These are phyloP conservation scores for Hypericum androsaemum DNA, from an alignment of 345 rosid species.

Conservation along the genomic window DNA sequence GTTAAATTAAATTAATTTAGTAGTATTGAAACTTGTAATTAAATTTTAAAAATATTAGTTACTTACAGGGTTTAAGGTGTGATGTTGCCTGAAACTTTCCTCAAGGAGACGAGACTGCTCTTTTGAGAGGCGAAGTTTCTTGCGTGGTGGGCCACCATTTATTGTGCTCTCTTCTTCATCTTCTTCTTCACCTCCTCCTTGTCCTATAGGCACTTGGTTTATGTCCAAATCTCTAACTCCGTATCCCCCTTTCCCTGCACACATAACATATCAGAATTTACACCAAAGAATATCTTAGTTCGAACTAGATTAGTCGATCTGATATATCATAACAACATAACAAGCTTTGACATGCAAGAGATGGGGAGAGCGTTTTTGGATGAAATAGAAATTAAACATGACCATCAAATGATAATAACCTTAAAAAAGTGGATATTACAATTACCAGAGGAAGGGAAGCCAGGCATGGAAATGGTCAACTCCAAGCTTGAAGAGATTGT, in stretches of 20 bases:
- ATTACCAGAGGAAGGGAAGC: slow-evolving; percentile 57
- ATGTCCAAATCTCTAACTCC: slow-evolving; percentile 56
- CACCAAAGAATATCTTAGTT: too few relatives aligned
- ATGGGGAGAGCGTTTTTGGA: too few relatives aligned
- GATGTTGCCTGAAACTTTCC: slow-evolving; percentile 87
- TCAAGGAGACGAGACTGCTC: slow-evolving; percentile 94
- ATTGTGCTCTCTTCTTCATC: slow-evolving; percentile 38
- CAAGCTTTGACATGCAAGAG: too few relatives aligned
- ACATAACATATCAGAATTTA: not conserved
- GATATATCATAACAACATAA: too few relatives aligned
- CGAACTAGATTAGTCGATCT: too few relatives aligned
- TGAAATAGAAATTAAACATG: too few relatives aligned
- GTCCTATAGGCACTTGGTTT: slow-evolving; percentile 46
- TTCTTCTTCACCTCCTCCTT: slow-evolving; percentile 31
- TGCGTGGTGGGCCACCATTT: slow-evolving; percentile 61
- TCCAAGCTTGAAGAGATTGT: slow-evolving; percentile 58
- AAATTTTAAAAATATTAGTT: slow-evolving; percentile 3
- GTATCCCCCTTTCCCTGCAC: slow-evolving; percentile 7
- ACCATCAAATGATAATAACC: too few relatives aligned
- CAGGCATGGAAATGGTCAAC: slow-evolving; percentile 72
- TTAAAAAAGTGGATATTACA: too few relatives aligned
- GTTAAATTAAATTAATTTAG: not conserved
- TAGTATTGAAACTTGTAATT: not conserved
- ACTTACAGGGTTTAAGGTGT: slow-evolving; percentile 68
- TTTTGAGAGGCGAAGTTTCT: slow-evolving; percentile 79